Evolutionary conservation across 257 asterid species (phyloP).

Genomic region (Salvia miltiorrhiza): DNA sequence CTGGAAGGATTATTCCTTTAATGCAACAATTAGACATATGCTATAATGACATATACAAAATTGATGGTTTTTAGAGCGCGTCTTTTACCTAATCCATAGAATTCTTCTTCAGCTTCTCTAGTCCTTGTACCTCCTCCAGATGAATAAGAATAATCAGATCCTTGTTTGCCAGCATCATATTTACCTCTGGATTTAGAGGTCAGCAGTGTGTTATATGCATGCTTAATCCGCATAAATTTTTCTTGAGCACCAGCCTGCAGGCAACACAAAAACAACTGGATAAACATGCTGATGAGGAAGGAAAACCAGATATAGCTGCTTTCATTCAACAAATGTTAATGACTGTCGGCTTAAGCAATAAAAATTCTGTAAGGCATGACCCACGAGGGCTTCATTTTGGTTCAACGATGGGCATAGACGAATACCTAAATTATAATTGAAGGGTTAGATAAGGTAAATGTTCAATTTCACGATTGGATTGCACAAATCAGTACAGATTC

Average conservation of each 20-base stretch:
- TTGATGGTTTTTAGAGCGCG: constrained; percentile 9
- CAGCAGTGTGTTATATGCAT: constrained; percentile 77
- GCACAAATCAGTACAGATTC: too few relatives aligned
- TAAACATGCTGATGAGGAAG: background rate
- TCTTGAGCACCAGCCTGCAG: constrained; percentile 78
- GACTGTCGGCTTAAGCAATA: too few relatives aligned
- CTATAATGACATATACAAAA: background rate
- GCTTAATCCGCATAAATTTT: constrained; percentile 90
- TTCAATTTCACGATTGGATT: background rate
- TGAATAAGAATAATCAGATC: constrained; percentile 53
- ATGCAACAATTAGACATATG: background rate
- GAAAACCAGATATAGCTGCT: too few relatives aligned
- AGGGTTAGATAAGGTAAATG: background rate
- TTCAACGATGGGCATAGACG: background rate
- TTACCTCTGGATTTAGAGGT: constrained; percentile 60
- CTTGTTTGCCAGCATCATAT: constrained; percentile 44
- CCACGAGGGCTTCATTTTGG: background rate
- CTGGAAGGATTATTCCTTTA: constrained; percentile 4
- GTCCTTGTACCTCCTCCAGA: constrained; percentile 43
- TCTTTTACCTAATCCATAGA: constrained; percentile 80
- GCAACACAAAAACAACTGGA: constrained; percentile 5
- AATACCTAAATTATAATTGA: background rate
- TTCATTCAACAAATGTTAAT: background rate
- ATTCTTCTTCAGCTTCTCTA: constrained; percentile 64
- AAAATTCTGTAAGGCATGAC: too few relatives aligned